Evolutionary conservation across 1,284 basidiomycete genomes (phyloP).

Genomic region (Ustilago nuda): DNA sequence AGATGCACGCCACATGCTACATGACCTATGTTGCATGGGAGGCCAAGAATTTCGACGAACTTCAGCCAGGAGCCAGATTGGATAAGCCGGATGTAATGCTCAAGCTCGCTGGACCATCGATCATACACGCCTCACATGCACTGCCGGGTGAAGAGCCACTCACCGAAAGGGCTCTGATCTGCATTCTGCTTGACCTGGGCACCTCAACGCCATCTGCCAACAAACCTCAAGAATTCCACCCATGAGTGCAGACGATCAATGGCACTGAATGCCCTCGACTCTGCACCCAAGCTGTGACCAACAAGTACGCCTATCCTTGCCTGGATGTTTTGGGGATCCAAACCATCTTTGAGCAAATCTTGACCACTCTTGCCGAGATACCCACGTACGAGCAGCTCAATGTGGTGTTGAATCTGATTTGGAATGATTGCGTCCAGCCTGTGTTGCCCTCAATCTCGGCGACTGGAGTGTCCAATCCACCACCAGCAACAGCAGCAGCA

Average conservation of each 20-base stretch:
- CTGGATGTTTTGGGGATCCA: constrained; percentile 6
- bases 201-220: background rate
- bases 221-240: background rate
- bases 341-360: background rate
- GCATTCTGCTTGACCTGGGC: constrained; percentile 16
- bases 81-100: background rate
- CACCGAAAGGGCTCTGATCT: constrained; percentile 9
- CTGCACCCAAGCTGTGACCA: constrained; percentile 1
- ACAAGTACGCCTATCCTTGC: constrained; percentile 14
- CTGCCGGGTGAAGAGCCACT: background rate
- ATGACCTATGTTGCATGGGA: constrained; percentile 34
- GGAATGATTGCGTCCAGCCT: too few species aligned
- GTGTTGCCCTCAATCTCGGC: too few species aligned
- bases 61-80: background rate
- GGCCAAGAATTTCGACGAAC: constrained; percentile 4
- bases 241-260: background rate
- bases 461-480: too few species aligned
- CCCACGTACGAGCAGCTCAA: too few species aligned
- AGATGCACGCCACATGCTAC: background rate
- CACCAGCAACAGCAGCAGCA: too few species aligned
- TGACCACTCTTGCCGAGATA: background rate
- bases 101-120: constrained; percentile 3
- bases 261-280: constrained; percentile 12
- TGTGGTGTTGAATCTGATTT: too few species aligned
- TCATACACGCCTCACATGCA: background rate